Evolutionary conservation across 1,284 basidiomycete species (phyloP), one percentile per base, ranked within the genome.

Genomic region (Rhizoctonia solani): DNA sequence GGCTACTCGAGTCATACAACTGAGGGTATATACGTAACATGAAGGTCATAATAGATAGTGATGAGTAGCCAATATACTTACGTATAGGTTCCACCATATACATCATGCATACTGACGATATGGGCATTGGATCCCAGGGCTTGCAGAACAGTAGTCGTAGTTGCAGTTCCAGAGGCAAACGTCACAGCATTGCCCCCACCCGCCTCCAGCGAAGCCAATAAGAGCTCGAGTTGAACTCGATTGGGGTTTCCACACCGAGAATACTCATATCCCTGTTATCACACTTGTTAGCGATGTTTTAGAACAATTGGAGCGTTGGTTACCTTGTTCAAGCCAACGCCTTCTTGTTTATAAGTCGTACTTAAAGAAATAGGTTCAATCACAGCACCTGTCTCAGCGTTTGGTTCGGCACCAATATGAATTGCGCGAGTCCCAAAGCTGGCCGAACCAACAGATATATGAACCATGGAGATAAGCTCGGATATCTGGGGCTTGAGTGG

Each of bases 221-320:
- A 49, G 46, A 11, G 46, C 76, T 98, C 95, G 0, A 97, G 80
- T 0, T 87, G 88, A 52, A 88, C 81, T 0, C 95, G 83, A 74
- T 95, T 98, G 0, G 95, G 95, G 78, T 98, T 98, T 30, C 85
- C 86, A 0, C 90, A 90, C 25, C 95, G 87, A 4, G 93, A 90
- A 78, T 99, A 98, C 73, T 98, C 93, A 75, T 85, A 95, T 11
- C 93, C 92, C 85, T 87, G 23, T 14, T 9, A 11, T 14, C n/a
- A 4, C 25, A 41, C n/a, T n/a, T n/a, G 61, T 1, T 56, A 29
- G 29, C 23, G 25, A 16, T 13, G 34, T 37, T 55, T 14, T 6
- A 25, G 41, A 25, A 29, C 27, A 27, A 39, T 25, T 54, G 19
- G 32, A 34, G 32, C 27, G 14, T 2, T 23, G 68, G 70, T 82